Percentiles rank a stretch among this genome's conserved stretches.
Conservation (phyloP, 2,329 filamentous ascomycete genomes). For the Beauveria sp. region DNA sequence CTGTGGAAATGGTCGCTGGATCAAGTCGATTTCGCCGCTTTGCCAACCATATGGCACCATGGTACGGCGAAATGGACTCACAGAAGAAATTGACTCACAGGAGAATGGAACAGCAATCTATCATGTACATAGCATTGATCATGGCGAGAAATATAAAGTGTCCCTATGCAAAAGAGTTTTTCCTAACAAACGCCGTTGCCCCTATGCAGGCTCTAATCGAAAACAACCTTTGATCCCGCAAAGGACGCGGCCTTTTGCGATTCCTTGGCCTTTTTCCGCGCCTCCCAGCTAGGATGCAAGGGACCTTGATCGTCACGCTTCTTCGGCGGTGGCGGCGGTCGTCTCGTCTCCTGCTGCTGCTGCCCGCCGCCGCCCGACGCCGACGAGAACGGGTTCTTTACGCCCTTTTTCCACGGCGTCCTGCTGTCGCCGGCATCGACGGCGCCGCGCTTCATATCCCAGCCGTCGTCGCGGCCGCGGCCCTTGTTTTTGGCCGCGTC, state of each 20-base stretch:
- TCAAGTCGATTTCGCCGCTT: neutral
- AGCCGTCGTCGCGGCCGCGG: conserved; percentile 40
- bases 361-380: conserved; percentile 13
- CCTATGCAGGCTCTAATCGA: conserved; percentile 35
- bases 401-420: conserved; percentile 48
- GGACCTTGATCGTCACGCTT: conserved; percentile 43
- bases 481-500: conserved; percentile 25
- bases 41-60: neutral
- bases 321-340: conserved; percentile 23
- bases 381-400: conserved; percentile 28
- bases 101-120: neutral
- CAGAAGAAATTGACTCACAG: neutral
- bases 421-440: conserved; percentile 34
- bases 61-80: neutral
- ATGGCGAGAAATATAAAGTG: neutral
- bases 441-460: conserved; percentile 51
- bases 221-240: conserved; percentile 50
- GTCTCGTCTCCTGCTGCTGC: conserved; percentile 12
- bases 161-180: neutral
- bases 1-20: neutral
- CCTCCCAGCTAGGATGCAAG: conserved; percentile 59
- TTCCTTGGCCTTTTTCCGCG: conserved; percentile 55
- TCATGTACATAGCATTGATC: neutral
- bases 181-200: neutral
- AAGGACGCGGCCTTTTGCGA: conserved; percentile 44